A percentile compares a stretch with the other conserved stretches of the same genome.
These are phyloP conservation scores for Tubosaeta sp. DNA, from an alignment of 768 basidiomycete species.

Conservation along the genomic window DNA sequence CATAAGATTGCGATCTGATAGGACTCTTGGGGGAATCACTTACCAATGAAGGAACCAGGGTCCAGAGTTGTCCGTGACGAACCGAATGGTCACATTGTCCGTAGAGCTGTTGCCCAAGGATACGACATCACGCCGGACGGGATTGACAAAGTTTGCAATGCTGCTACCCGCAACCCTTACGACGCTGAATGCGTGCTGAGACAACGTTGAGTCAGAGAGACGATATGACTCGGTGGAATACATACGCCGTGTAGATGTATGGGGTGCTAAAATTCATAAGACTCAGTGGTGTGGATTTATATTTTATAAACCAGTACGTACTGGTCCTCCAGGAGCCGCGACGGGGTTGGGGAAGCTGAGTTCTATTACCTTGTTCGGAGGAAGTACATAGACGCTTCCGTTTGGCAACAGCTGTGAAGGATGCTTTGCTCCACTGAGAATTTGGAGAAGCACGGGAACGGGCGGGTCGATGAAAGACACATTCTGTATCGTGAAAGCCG, in stretches of 20 bases:
- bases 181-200: constrained; percentile 27
- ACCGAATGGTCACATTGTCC: constrained; percentile 55
- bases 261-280: no score
- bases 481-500: constrained; percentile 25
- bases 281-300: no score
- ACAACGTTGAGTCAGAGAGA: no score
- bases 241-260: no score
- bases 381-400: constrained; percentile 45
- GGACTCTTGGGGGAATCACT: neutral
- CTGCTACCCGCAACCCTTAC: constrained; percentile 30
- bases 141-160: constrained; percentile 33
- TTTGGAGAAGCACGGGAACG: constrained; percentile 54
- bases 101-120: constrained; percentile 21
- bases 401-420: constrained; percentile 46
- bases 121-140: constrained; percentile 35
- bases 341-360: constrained; percentile 39
- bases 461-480: constrained; percentile 36
- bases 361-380: constrained; percentile 42
- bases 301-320: no score
- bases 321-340: constrained; percentile 23
- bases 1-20: no score
- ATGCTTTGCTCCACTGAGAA: constrained; percentile 47
- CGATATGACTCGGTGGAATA: no score
- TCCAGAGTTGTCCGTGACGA: constrained; percentile 62
- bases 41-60: constrained; percentile 52